A percentile compares a stretch with the other conserved stretches of the same genome.
These are phyloP conservation scores for Vigna hirtella DNA, from an alignment of 306 rosid species.

Conservation along the genomic window DNA sequence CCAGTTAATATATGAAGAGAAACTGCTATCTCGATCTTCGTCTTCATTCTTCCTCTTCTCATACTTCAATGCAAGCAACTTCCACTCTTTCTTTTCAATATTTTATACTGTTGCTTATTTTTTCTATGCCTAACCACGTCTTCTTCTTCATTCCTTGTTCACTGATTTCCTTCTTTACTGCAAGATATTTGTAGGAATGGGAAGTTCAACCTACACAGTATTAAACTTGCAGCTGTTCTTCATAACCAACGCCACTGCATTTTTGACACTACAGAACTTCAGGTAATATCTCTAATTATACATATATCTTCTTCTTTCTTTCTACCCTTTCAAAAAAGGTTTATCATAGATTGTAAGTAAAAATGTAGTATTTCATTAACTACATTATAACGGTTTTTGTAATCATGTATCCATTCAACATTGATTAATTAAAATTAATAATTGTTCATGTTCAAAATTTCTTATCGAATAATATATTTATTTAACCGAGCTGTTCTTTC, in stretches of 20 bases:
- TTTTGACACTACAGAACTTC: conserved; percentile 11
- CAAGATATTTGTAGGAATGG: conserved; percentile 20
- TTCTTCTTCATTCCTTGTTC: neutral
- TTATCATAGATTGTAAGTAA: neutral
- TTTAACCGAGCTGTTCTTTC: neutral
- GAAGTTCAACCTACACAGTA: conserved; percentile 4
- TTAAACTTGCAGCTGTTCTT: conserved; percentile 3
- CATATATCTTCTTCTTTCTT: too few relatives aligned
- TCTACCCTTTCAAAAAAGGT: too few relatives aligned
- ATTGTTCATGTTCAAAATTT: too few relatives aligned
- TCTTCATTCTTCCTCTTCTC: conserved; percentile 11
- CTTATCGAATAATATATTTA: neutral
- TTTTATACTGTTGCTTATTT: too few relatives aligned
- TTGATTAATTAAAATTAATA: too few relatives aligned
- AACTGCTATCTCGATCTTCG: conserved; percentile 7
- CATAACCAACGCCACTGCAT: neutral
- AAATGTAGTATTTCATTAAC: neutral
- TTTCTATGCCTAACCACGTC: neutral
- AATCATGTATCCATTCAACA: neutral
- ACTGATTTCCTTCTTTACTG: neutral
- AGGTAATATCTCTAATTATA: neutral
- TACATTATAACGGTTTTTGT: neutral
- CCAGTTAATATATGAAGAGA: conserved; percentile 16
- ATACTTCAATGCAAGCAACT: conserved; percentile 15
- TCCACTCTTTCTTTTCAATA: neutral